These are phyloP conservation scores for Tillandsia fasciculata DNA, from an alignment of 176 grass and related monocot species.

Conservation along the genomic window DNA sequence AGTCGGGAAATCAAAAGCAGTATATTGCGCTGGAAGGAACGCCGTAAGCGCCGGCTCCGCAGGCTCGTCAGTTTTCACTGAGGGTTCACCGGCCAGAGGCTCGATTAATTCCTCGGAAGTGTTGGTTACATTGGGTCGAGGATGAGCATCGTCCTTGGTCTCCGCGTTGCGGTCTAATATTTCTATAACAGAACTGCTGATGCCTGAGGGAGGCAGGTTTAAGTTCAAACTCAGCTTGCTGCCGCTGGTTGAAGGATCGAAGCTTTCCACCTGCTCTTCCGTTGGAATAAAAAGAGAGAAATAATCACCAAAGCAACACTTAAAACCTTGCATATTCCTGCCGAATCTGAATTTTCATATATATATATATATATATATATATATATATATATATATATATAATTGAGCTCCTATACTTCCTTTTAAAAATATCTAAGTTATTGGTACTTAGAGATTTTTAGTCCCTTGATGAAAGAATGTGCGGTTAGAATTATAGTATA, in stretches of 20 bases:
- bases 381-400: no score
- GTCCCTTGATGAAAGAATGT: no score
- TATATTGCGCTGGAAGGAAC: constrained; percentile 8
- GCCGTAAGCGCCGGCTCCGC: not conserved
- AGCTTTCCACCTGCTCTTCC: constrained; percentile 33
- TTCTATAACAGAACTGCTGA: constrained; percentile 7
- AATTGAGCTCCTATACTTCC: no score
- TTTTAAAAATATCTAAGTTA: no score
- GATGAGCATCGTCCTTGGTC: not conserved
- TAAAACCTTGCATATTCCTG: no score
- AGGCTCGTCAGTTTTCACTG: not conserved
- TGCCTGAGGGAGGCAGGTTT: constrained; percentile 38
- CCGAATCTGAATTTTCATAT: no score
- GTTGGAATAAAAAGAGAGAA: not conserved
- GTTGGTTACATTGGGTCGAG: not conserved
- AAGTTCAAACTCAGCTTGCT: constrained; percentile 24
- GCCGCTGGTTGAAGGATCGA: constrained; percentile 17
- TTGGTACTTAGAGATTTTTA: no score
- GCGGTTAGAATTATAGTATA: no score
- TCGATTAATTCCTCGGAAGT: not conserved
- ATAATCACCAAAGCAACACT: no score
- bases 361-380: no score
- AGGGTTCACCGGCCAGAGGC: not conserved
- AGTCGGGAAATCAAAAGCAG: constrained; percentile 9
- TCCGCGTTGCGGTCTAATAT: constrained; percentile 32